A percentile compares a stretch with the other conserved stretches of the same genome.
Evolutionary conservation across 2,329 filamentous ascomycete species (phyloP).

Genomic region (Helminthosporium solani): DNA sequence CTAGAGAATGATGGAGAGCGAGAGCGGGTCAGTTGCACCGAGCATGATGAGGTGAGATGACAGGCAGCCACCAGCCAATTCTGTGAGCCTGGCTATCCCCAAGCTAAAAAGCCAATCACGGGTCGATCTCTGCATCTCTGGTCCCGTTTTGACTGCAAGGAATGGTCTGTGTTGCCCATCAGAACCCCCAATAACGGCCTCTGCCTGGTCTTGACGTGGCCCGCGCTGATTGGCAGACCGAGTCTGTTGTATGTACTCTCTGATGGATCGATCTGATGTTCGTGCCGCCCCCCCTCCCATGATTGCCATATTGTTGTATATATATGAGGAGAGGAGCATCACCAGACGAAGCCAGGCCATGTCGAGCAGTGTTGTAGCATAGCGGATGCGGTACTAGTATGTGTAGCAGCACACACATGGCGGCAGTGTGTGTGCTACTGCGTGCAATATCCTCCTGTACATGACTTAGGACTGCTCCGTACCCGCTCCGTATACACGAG

Average conservation of each 20-base stretch:
- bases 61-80: conserved; percentile 25
- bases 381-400: conserved; percentile 2
- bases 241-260: too few species aligned
- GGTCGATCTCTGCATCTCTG: conserved; percentile 15
- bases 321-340: not conserved
- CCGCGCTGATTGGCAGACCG: conserved; percentile 35
- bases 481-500: too few species aligned
- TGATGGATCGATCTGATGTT: conserved; percentile 29
- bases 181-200: conserved; percentile 41
- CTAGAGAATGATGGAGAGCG: conserved; percentile 39
- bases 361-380: conserved; percentile 2
- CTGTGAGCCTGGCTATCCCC: conserved; percentile 23
- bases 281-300: conserved; percentile 7
- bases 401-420: conserved; percentile 1
- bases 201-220: conserved; percentile 39
- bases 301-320: not conserved
- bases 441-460: conserved; percentile 16
- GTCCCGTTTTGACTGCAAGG: conserved; percentile 37
- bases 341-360: conserved; percentile 5
- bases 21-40: conserved; percentile 29
- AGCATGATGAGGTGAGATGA: conserved; percentile 25
- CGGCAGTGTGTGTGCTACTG: conserved; percentile 28
- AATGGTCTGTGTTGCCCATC: conserved; percentile 27
- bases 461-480: too few species aligned
- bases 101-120: conserved; percentile 29